Conservation (phyloP, 139 green algal species). For the Chlorella sp. region DNA sequence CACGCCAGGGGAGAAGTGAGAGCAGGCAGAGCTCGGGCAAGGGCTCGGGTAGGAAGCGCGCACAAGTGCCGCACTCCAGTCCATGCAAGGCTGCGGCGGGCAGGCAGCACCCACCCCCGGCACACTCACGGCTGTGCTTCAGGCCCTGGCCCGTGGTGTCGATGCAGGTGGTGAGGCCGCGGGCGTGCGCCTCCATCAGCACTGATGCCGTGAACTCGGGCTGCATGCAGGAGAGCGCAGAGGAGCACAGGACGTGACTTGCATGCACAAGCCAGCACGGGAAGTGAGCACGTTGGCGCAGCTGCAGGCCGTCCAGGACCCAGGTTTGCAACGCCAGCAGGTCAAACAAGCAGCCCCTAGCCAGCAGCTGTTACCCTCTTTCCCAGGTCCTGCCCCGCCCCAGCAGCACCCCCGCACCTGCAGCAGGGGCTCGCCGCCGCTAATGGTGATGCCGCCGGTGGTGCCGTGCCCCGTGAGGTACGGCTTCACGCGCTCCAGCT, state of each 20-base stretch:
- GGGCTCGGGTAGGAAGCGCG: too few relatives aligned
- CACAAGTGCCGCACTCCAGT: too few relatives aligned
- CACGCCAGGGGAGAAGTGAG: too few relatives aligned
- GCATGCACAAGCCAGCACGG: too few relatives aligned
- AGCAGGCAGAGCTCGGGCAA: too few relatives aligned
- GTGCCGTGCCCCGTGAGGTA: slow-evolving; percentile 53
- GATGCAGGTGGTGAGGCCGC: slow-evolving; percentile 71
- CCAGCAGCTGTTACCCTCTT: not conserved
- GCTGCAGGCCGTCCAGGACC: too few relatives aligned
- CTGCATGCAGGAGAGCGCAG: slow-evolving; percentile 33
- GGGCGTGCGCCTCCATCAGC: slow-evolving; percentile 59
- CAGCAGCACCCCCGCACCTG: not conserved
- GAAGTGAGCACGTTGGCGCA: too few relatives aligned
- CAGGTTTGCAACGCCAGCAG: too few relatives aligned
- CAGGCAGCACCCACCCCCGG: too few relatives aligned
- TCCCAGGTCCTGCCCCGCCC: not conserved
- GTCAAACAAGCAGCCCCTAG: too few relatives aligned
- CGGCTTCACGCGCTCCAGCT: slow-evolving; percentile 20
- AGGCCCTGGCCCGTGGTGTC: slow-evolving; percentile 76
- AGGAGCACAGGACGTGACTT: not conserved
- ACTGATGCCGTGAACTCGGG: slow-evolving; percentile 51
- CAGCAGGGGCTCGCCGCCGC: slow-evolving; percentile 74
- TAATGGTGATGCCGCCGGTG: slow-evolving; percentile 68
- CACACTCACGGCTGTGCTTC: slow-evolving; percentile 42
- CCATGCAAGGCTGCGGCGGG: too few relatives aligned